Evolutionary conservation across 306 rosid species (phyloP).

Genomic region (Crataegus laevigata): DNA sequence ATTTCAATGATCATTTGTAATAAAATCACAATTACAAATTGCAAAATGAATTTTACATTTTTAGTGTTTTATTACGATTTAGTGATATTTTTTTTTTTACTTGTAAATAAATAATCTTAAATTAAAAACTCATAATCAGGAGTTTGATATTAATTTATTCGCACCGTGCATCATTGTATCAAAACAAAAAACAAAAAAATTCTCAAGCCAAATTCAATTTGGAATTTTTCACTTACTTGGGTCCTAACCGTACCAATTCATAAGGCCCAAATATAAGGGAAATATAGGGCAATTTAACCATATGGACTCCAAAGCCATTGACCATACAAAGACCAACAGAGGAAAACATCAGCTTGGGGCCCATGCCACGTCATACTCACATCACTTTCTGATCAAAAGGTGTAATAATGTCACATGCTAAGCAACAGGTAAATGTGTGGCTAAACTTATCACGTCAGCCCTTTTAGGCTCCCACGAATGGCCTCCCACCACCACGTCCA

Average conservation of each 20-base stretch:
- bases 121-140: accelerated
- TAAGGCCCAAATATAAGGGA: background rate
- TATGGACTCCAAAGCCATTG: background rate
- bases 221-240: background rate
- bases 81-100: accelerated
- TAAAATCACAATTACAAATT: no score
- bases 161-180: no score
- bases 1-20: no score
- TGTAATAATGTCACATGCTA: background rate
- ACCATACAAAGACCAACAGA: background rate
- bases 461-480: conserved; percentile 31
- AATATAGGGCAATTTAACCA: background rate
- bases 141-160: no score
- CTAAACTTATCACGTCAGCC: no score
- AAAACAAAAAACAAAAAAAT: no score
- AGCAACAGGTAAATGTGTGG: no score
- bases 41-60: no score
- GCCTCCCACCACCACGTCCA: conserved; percentile 41
- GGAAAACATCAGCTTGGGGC: background rate
- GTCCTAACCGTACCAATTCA: background rate
- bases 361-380: background rate
- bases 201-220: no score
- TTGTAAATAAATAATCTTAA: no score
- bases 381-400: background rate
- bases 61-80: no score